phyloP scores from a whole-genome alignment of 257 asterid genomes.

The Scutellaria galericulata region DNA sequence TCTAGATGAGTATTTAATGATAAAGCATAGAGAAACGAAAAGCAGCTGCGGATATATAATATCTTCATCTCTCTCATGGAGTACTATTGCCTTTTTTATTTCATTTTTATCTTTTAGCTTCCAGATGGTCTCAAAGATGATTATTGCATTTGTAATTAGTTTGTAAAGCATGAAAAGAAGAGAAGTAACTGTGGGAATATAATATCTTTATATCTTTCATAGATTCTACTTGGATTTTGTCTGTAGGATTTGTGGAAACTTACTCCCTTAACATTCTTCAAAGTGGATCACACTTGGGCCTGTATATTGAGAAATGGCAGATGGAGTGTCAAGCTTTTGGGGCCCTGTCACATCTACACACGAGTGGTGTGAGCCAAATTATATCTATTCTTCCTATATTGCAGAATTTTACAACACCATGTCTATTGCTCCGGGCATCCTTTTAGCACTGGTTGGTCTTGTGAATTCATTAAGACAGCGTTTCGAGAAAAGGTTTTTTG shows the following conservation, averaged over 20 bases:
- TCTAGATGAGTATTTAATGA: too few relatives aligned
- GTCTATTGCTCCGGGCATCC: slow-evolving; percentile 77
- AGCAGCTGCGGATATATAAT: too few relatives aligned
- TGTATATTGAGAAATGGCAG: slow-evolving; percentile 61
- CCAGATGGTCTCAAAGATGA: too few relatives aligned
- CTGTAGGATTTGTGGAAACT: slow-evolving; percentile 40
- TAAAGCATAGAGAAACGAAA: too few relatives aligned
- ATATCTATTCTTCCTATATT: slow-evolving; percentile 81
- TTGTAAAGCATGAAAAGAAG: too few relatives aligned
- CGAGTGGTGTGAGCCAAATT: slow-evolving; percentile 98
- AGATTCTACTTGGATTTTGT: slow-evolving; percentile 7
- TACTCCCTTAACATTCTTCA: slow-evolving; percentile 4
- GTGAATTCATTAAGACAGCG: slow-evolving; percentile 75
- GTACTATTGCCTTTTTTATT: too few relatives aligned
- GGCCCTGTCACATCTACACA: slow-evolving; percentile 95
- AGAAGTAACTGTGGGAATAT: too few relatives aligned
- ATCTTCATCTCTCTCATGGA: too few relatives aligned
- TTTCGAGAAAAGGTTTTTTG: slow-evolving; percentile 91
- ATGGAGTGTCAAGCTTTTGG: slow-evolving; percentile 79
- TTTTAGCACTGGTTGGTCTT: slow-evolving; percentile 84
- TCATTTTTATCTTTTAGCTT: too few relatives aligned
- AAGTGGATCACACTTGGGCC: slow-evolving; percentile 12
- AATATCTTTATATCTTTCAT: neutral
- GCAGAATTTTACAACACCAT: slow-evolving; percentile 93
- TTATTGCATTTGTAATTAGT: too few relatives aligned